Conservation (phyloP, 176 grass and related monocot species). For the Bromus sterilis region DNA sequence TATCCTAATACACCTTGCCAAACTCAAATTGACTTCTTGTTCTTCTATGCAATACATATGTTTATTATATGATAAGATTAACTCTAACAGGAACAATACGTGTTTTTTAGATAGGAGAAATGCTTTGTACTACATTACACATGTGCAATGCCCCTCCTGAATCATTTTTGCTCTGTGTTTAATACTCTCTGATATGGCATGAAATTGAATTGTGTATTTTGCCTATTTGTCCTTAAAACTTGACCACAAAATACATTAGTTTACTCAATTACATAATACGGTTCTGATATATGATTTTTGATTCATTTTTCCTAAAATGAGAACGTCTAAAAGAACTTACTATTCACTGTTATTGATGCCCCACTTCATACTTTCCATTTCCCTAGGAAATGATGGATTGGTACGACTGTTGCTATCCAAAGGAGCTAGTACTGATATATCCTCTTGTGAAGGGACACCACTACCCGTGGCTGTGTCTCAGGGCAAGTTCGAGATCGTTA, state of each 20-base stretch:
- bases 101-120: no score
- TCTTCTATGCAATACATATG: no score
- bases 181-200: no score
- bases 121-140: no score
- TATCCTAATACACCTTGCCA: no score
- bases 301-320: no score
- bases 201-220: not conserved
- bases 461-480: conserved; percentile 12
- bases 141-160: not conserved
- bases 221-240: not conserved
- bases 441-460: conserved; percentile 24
- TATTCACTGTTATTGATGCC: not conserved
- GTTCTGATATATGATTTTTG: not conserved
- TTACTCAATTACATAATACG: not conserved
- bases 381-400: conserved; percentile 11
- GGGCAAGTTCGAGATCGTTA: conserved; percentile 9
- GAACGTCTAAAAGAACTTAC: not conserved
- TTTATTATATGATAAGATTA: no score
- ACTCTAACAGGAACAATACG: no score
- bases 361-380: not conserved
- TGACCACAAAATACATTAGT: not conserved
- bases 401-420: conserved; percentile 32
- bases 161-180: not conserved
- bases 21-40: no score
- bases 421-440: conserved; percentile 23